phyloP scores from a whole-genome alignment of 148 eudicot species.

The Chenopodium album region DNA sequence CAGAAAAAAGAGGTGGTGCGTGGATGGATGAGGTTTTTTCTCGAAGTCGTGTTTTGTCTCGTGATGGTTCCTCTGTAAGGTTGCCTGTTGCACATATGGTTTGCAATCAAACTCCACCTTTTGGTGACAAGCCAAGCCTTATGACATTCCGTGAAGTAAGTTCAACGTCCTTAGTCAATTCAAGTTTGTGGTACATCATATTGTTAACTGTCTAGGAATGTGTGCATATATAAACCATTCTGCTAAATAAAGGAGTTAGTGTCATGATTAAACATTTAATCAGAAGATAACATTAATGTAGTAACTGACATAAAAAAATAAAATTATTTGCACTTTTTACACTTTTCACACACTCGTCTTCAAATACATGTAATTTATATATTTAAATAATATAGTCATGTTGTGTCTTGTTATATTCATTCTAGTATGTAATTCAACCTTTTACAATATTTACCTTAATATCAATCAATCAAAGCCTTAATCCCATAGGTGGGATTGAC shows the following conservation, averaged over 20 bases:
- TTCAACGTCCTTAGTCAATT: conserved; percentile 1
- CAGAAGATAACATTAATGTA: neutral
- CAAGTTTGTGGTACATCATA: neutral
- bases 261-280: neutral
- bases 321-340: no score
- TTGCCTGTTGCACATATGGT: conserved; percentile 98
- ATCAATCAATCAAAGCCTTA: no score
- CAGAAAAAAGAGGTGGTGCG: conserved; percentile 97
- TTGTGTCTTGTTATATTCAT: no score
- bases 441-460: no score
- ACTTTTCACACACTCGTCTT: no score
- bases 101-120: conserved; percentile 98
- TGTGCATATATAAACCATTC: neutral
- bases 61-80: conserved; percentile 70
- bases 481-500: no score
- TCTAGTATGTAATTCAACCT: no score
- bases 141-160: conserved; percentile 98
- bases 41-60: conserved; percentile 83
- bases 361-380: no score
- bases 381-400: no score
- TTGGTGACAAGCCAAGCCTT: conserved; percentile 93
- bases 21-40: conserved; percentile 98
- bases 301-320: neutral
- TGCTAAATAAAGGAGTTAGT: neutral
- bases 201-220: neutral